A percentile compares a stretch with the other conserved stretches of the same genome.
These are phyloP conservation scores for Lenzites betulinus DNA, from an alignment of 768 basidiomycete species.

Conservation along the genomic window DNA sequence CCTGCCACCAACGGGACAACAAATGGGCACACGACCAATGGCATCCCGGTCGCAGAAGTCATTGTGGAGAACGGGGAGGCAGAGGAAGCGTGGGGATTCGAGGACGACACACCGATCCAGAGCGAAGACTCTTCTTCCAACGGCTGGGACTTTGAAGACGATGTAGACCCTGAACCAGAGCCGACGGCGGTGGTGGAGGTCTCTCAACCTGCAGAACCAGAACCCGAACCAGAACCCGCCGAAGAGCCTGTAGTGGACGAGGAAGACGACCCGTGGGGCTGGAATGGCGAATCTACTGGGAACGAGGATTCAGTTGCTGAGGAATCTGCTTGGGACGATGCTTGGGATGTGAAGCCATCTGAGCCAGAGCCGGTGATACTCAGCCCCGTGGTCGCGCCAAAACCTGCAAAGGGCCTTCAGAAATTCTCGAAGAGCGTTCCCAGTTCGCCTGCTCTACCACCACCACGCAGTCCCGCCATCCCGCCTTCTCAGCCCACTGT, in stretches of 20 bases:
- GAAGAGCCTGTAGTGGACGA: conserved; percentile 48
- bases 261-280: conserved; percentile 55
- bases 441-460: conserved; percentile 14
- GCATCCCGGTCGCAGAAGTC: conserved; percentile 6
- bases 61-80: conserved; percentile 28
- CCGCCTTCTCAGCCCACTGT: conserved; percentile 20
- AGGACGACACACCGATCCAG: conserved; percentile 30
- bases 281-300: conserved; percentile 57
- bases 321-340: conserved; percentile 67
- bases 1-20: neutral
- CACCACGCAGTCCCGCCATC: conserved; percentile 5
- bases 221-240: conserved; percentile 9
- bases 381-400: conserved; percentile 39
- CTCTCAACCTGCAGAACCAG: conserved; percentile 1
- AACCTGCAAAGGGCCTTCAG: conserved; percentile 59
- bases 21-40: conserved; percentile 1
- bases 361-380: conserved; percentile 20
- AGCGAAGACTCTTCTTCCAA: conserved; percentile 27
- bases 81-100: conserved; percentile 44
- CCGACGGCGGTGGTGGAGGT: conserved; percentile 12
- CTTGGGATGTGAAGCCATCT: conserved; percentile 30
- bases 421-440: conserved; percentile 53
- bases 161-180: conserved; percentile 2
- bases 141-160: conserved; percentile 48
- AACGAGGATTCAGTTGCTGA: conserved; percentile 43